Evolutionary conservation across 2,329 filamentous ascomycete genomes (phyloP), one percentile per base, ranked within the genome.

Genomic region (Fusarium proliferatum): DNA sequence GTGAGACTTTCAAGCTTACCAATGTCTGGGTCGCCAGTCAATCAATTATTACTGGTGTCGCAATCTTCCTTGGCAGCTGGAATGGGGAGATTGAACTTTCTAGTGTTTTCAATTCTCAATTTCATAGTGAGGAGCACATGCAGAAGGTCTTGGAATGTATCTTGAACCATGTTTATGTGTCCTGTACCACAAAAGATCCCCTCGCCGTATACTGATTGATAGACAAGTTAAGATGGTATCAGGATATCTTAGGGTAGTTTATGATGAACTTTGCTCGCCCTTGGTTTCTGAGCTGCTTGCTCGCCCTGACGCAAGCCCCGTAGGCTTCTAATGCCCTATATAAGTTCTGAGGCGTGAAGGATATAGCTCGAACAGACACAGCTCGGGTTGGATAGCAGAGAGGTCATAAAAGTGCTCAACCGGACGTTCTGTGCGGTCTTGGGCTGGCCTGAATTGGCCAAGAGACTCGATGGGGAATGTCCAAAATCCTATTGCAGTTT

Each of bases 351-450:
- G 28, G 19, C 10, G 30, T 13, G 9, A 51, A 2, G 3, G 3
- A 16, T 34, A 34, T 2, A 13, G 11, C 11, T 19, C 30, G 2
- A 51, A 51, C 11, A 51, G 30, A 30, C 30, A 51, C 11, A 51
- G 30, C 16, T 34, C 48, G 9, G 21, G 30, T 13, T 7, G 8
- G n/a, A 9, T 6, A 34, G 48, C n/a, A 23, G 16, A 51, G 1
- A 51, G 2, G n/a, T 19, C 30, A 23, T 3, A 12, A 23, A 34
- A 51, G 21, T 7, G 4, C 21, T 6, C 0, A 11, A 2, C 15
- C 3, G 1, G 9, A 9, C 0, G 9, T 5, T n/a, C 10, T 5
- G 28, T 3, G 1, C 1, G 4, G 9, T 17, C 4, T 2, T 33
- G 21, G 21, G 2, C 8, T 30, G 10, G 21, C 5, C 28, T 33